Percentiles rank a stretch among this genome's conserved stretches.
Conservation (phyloP, 1,284 basidiomycete genomes). For the Moesziomyces globuligerus region DNA sequence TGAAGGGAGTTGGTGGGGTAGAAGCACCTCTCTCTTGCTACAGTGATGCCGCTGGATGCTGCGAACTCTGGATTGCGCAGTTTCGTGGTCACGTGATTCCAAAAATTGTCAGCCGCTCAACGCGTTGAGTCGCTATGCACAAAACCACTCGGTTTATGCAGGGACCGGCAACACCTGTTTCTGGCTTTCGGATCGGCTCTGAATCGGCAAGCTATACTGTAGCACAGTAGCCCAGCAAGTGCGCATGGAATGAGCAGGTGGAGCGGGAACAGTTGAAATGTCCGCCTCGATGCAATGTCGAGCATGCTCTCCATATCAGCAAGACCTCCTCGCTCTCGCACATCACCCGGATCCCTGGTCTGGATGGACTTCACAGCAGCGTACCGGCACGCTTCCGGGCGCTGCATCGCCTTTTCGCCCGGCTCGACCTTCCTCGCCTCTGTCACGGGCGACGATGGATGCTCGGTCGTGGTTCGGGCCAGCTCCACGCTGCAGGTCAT, state of each 20-base stretch:
- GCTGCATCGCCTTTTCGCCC: conserved; percentile 58
- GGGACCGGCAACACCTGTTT: not conserved
- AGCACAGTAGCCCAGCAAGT: too few relatives aligned
- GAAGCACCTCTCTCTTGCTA: not conserved
- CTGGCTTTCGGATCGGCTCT: not conserved
- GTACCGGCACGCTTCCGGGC: conserved; percentile 50
- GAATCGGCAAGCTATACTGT: too few relatives aligned
- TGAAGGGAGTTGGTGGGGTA: not conserved
- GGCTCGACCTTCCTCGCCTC: conserved; percentile 62
- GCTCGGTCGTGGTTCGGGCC: conserved; percentile 48
- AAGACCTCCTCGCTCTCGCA: not conserved
- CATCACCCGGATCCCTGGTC: not conserved
- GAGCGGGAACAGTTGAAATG: too few relatives aligned
- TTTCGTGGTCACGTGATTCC: not conserved
- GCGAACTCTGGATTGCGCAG: not conserved
- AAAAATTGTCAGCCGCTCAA: not conserved
- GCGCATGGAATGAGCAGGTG: not conserved
- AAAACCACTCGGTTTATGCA: not conserved
- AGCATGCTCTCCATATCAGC: not conserved
- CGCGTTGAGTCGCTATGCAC: not conserved
- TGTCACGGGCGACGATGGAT: conserved; percentile 33
- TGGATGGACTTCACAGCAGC: conserved; percentile 61
- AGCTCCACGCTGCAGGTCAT: conserved; percentile 59
- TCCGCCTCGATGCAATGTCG: too few relatives aligned
- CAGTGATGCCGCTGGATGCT: not conserved